Base-by-base conservation (phyloP, 2,329 filamentous ascomycete genomes). In the Pyrenophora seminiperda region DNA sequence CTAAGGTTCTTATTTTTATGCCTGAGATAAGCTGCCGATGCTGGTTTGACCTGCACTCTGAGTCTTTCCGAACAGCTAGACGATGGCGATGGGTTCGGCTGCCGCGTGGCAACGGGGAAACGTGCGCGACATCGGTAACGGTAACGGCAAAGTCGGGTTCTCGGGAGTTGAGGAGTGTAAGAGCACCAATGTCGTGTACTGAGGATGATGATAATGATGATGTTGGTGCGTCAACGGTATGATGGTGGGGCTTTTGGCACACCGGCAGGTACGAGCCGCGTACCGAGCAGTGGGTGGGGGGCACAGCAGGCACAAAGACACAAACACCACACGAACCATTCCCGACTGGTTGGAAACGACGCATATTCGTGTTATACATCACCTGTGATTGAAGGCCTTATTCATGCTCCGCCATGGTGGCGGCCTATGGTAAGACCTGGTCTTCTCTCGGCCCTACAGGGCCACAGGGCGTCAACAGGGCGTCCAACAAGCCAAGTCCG, bases 381-480 rank as follows among this genome's bases (percentile, higher is more conserved):
- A 7, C 48, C 27, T 30, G 27, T 47, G 43, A 42, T 41, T 33
- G 48, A 27, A 24, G 24, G 43, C 38, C 43, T 47, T 32, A 31
- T 36, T 27, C 39, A 15, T 39, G 17, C n/a, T 38, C 48, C 43
- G 44, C 41, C 41, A 36, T 20, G 19, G 52, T 52, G 52, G 48
- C 48, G 30, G 40, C 44, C 43, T 41, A 52, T 44, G 19, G 52
- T 45, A 50, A 44, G 52, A 48, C 42, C 29, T 36, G 22, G n/a
- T 34, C 30, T 34, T 39, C n/a, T n/a, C n/a, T n/a, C 40, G 48
- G 42, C 39, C 46, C 52, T 52, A 48, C 36, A 41, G 39, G 52
- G 48, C 52, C 48, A 48, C 36, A 41, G 39, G 52, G 48, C 48
- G 24, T 41, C 52, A 11, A 27, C 24, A 9, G 13, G 24, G 24